phyloP scores from a whole-genome alignment of 495 filamentous ascomycete species.

The Penicillium soppii region DNA sequence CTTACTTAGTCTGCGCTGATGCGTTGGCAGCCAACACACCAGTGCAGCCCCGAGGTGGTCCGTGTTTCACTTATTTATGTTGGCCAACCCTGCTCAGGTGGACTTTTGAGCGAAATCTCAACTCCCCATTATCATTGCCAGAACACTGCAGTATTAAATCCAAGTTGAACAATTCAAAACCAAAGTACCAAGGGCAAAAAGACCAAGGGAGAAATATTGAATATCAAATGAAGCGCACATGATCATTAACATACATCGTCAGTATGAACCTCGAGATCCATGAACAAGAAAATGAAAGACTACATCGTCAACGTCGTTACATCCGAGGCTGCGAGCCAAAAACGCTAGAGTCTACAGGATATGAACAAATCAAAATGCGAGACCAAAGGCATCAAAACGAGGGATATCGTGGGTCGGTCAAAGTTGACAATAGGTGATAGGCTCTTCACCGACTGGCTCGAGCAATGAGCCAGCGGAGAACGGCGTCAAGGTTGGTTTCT shows the following conservation, averaged over 20 bases:
- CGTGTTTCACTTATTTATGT: slow-evolving; percentile 12
- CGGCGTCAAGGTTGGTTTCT: slow-evolving; percentile 96
- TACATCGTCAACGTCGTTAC: slow-evolving; percentile 6
- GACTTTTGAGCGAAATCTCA: background rate
- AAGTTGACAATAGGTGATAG: background rate
- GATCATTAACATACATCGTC: slow-evolving; percentile 6
- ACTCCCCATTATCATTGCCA: background rate
- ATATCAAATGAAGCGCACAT: background rate
- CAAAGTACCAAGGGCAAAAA: background rate
- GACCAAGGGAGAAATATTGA: background rate
- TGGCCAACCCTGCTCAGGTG: background rate
- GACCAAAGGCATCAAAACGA: background rate
- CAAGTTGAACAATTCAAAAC: background rate
- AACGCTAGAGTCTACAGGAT: slow-evolving; percentile 10
- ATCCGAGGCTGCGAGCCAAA: slow-evolving; percentile 8
- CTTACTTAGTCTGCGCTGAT: background rate
- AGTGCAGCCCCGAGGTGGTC: slow-evolving; percentile 2
- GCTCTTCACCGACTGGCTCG: slow-evolving; percentile 57
- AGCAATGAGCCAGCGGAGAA: slow-evolving; percentile 94
- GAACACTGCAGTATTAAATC: background rate
- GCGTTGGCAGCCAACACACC: slow-evolving; percentile 9
- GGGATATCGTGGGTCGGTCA: slow-evolving; percentile 3
- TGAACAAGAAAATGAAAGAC: background rate
- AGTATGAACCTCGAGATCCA: background rate
- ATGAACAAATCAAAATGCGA: slow-evolving; percentile 8